phyloP scores from a whole-genome alignment of 139 green algal species.

The Auxenochlorella protothecoides region DNA sequence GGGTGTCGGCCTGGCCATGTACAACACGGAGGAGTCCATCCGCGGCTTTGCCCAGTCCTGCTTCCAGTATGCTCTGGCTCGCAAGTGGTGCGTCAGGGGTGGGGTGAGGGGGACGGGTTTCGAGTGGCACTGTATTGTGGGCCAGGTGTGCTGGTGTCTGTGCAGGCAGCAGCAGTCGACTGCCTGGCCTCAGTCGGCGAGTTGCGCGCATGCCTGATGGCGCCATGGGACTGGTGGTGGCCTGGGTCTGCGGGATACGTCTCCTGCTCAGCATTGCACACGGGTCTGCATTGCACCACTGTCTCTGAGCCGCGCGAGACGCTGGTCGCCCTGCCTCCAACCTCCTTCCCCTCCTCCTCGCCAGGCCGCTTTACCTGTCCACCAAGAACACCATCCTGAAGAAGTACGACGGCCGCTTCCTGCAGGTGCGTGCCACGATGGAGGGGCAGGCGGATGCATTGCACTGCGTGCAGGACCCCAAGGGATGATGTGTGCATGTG shows the following conservation, averaged over 20 bases:
- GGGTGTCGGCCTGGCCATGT: constrained; percentile 79
- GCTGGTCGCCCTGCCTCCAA: not conserved
- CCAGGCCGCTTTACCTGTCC: constrained; percentile 80
- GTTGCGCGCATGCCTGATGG: no score
- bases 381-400: constrained; percentile 99
- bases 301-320: not conserved
- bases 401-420: constrained; percentile 74
- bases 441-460: no score
- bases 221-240: no score
- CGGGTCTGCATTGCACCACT: no score
- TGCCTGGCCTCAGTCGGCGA: no score
- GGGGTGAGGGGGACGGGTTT: not conserved
- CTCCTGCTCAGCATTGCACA: no score
- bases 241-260: no score
- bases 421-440: constrained; percentile 26
- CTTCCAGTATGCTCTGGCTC: constrained; percentile 79
- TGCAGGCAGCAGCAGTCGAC: not conserved
- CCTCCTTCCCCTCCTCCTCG: not conserved
- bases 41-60: constrained; percentile 80
- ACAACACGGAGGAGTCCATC: constrained; percentile 95
- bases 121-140: not conserved
- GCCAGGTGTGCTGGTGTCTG: not conserved
- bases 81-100: constrained; percentile 38
- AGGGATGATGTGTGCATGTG: no score
- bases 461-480: no score